phyloP scores from a whole-genome alignment of 2,329 filamentous ascomycete species.

The Drechslerella stenobrocha region DNA sequence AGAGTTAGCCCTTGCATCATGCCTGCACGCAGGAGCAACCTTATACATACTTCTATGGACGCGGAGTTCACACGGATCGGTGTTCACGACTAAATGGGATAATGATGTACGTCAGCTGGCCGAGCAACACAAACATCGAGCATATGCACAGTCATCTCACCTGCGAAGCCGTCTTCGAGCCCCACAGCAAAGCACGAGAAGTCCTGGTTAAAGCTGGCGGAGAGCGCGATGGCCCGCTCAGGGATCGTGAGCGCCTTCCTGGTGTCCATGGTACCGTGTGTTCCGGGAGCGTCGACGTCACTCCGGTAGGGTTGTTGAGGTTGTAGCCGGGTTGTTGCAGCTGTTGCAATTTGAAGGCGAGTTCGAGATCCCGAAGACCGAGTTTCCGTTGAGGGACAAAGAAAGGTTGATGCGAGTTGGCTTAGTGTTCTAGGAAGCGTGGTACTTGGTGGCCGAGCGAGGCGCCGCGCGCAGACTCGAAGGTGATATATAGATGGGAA shows the following conservation, averaged over 20 bases:
- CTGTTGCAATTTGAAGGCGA: conserved; percentile 41
- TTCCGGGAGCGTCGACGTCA: not conserved
- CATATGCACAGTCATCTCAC: conserved; percentile 59
- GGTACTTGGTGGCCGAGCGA: not conserved
- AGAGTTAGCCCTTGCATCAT: no score
- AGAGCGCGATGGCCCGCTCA: conserved; percentile 73
- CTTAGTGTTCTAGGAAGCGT: not conserved
- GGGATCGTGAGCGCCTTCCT: conserved; percentile 80
- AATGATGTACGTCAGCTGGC: conserved; percentile 13
- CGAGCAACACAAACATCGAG: conserved; percentile 25
- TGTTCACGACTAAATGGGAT: conserved; percentile 73
- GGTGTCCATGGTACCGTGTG: conserved; percentile 72
- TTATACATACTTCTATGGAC: conserved; percentile 62
- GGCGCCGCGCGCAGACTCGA: not conserved
- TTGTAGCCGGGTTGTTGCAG: conserved; percentile 14
- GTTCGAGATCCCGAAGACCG: conserved; percentile 8
- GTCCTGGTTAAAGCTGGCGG: conserved; percentile 82
- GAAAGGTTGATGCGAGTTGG: conserved; percentile 2
- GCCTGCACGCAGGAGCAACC: no score
- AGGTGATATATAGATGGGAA: not conserved
- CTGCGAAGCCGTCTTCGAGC: conserved; percentile 80
- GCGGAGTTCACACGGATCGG: conserved; percentile 71
- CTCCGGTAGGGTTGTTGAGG: no score
- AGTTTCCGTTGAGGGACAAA: not conserved
- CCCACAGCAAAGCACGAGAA: conserved; percentile 84